Conservation (phyloP, 768 basidiomycete species). For the Fomitopsis serialis region DNA sequence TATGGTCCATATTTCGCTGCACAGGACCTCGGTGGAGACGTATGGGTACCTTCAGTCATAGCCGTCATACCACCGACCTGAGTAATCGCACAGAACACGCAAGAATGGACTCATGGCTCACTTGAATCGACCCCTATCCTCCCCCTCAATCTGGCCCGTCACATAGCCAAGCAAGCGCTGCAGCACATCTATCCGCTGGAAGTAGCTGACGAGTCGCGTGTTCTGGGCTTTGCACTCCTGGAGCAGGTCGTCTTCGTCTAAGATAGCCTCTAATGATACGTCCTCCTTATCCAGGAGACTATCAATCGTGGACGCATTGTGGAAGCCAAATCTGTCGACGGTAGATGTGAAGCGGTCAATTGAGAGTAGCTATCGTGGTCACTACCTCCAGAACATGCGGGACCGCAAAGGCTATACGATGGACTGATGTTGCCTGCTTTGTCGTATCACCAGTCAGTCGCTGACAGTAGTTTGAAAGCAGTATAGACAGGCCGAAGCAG, state of each 20-base stretch:
- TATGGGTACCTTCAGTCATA: constrained; percentile 70
- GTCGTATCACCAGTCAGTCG: too few relatives aligned
- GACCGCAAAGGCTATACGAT: not conserved
- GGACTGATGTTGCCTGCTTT: too few relatives aligned
- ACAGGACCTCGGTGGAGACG: constrained; percentile 90
- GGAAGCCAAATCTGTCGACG: constrained; percentile 75
- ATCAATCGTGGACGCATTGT: constrained; percentile 87
- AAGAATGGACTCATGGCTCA: constrained; percentile 33
- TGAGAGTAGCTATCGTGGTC: constrained; percentile 3
- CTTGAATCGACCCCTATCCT: constrained; percentile 79
- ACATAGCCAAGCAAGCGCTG: constrained; percentile 81
- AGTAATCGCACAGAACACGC: not conserved
- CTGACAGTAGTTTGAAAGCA: too few relatives aligned
- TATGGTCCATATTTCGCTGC: constrained; percentile 94
- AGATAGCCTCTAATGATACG: constrained; percentile 81
- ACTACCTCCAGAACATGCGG: constrained; percentile 47
- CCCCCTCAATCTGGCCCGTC: constrained; percentile 78
- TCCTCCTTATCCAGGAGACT: constrained; percentile 86
- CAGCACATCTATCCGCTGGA: constrained; percentile 75
- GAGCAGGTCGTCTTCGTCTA: constrained; percentile 90
- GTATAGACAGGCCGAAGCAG: too few relatives aligned
- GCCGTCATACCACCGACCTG: constrained; percentile 6
- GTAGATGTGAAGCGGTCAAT: constrained; percentile 12
- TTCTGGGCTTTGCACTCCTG: constrained; percentile 97
- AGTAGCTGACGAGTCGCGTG: constrained; percentile 81